These are phyloP conservation scores for Pythium monospermum DNA, from an alignment of 352 stramenopile species.

Conservation along the genomic window DNA sequence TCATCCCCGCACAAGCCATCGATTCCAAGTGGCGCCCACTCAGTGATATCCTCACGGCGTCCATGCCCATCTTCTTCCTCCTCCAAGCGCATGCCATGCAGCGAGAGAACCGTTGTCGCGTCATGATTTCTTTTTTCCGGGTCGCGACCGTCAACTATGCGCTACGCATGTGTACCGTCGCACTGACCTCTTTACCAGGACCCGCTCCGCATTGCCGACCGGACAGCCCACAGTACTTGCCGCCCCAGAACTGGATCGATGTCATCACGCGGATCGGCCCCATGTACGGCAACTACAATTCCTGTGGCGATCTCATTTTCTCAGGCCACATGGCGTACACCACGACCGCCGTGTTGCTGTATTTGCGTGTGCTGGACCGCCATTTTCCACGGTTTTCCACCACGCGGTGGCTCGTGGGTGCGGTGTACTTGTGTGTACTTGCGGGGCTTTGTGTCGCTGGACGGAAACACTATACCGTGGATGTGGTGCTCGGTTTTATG, in stretches of 20 bases:
- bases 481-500: constrained; percentile 35
- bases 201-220: constrained; percentile 36
- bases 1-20: constrained; percentile 28
- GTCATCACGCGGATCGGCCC: constrained; percentile 33
- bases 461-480: constrained; percentile 41
- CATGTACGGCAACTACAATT: constrained; percentile 36
- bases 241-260: constrained; percentile 36
- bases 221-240: constrained; percentile 24
- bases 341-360: constrained; percentile 32
- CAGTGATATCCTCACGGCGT: constrained; percentile 35
- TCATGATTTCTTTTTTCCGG: constrained; percentile 37
- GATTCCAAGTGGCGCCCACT: constrained; percentile 30
- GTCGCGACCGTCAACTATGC: constrained; percentile 39
- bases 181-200: constrained; percentile 37
- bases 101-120: constrained; percentile 24
- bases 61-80: constrained; percentile 31
- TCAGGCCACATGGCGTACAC: constrained; percentile 45
- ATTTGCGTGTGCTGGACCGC: constrained; percentile 31
- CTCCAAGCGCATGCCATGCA: constrained; percentile 23
- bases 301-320: constrained; percentile 47
- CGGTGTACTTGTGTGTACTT: constrained; percentile 25
- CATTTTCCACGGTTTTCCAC: constrained; percentile 21
- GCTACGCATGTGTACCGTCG: constrained; percentile 32
- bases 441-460: constrained; percentile 30
- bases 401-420: constrained; percentile 23